Percentiles rank a stretch among this genome's conserved stretches.
Evolutionary conservation across 1,284 basidiomycete species (phyloP).

Genomic region (Boletellus dicymbophilus): DNA sequence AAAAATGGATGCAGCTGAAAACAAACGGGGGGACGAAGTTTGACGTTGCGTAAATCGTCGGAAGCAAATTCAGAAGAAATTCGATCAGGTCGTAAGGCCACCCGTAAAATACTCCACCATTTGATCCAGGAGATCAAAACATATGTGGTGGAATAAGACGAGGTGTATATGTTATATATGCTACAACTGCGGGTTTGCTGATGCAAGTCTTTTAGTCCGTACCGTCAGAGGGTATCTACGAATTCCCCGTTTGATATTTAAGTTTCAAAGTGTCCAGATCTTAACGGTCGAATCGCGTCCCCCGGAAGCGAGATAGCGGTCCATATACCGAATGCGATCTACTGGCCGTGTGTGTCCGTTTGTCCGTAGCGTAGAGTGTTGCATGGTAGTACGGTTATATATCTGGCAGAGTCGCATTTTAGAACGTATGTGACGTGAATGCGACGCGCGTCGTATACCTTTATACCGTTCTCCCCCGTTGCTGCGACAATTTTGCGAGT

Average conservation of each 20-base stretch:
- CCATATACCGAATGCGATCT: constrained; percentile 95
- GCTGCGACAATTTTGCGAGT: constrained; percentile 92
- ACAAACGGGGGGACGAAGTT: too few relatives aligned
- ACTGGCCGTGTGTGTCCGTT: constrained; percentile 93
- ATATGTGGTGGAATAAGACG: constrained; percentile 9
- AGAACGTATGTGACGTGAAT: constrained; percentile 1
- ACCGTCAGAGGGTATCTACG: constrained; percentile 20
- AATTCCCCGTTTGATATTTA: constrained; percentile 7
- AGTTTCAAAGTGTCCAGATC: constrained; percentile 89
- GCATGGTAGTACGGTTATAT: constrained; percentile 94
- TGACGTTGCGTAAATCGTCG: too few relatives aligned
- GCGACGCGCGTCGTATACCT: constrained; percentile 51
- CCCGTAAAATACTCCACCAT: too few relatives aligned
- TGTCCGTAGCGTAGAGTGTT: constrained; percentile 80
- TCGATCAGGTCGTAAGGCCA: too few relatives aligned
- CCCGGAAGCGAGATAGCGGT: constrained; percentile 92
- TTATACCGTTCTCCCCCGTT: constrained; percentile 91
- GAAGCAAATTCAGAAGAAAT: too few relatives aligned
- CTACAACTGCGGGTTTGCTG: constrained; percentile 21
- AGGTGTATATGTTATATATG: constrained; percentile 16
- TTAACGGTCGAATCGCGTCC: constrained; percentile 89
- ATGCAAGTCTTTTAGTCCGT: constrained; percentile 22
- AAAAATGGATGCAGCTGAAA: too few relatives aligned
- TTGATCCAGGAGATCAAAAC: neutral
- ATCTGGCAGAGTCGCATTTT: constrained; percentile 50